Percentiles rank a stretch among this genome's conserved stretches.
phyloP scores from a whole-genome alignment of 805 yeast genomes.

The Metschnikowia koreensis region DNA sequence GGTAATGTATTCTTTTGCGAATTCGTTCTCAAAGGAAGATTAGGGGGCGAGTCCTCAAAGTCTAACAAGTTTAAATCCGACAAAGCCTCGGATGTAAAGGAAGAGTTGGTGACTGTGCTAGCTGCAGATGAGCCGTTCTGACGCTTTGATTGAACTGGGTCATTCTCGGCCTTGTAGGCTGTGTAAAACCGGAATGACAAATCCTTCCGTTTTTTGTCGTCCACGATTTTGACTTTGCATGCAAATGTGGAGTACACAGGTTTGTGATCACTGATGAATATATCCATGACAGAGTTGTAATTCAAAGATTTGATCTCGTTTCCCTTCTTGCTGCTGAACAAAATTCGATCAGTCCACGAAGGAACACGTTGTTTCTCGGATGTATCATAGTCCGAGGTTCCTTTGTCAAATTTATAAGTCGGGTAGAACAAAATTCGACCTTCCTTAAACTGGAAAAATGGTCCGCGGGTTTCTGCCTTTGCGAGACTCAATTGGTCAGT shows the following conservation, averaged over 20 bases:
- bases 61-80: conserved; percentile 39
- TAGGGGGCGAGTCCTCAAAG: conserved; percentile 24
- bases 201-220: conserved; percentile 36
- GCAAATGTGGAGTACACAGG: conserved; percentile 85
- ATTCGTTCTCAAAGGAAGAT: conserved; percentile 22
- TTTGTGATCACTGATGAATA: conserved; percentile 80
- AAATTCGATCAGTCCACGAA: conserved; percentile 92
- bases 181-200: conserved; percentile 30
- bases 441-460: conserved; percentile 76
- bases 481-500: conserved; percentile 79
- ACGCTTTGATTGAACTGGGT: conserved; percentile 11
- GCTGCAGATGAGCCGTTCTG: conserved; percentile 11
- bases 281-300: conserved; percentile 61
- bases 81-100: conserved; percentile 29
- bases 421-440: conserved; percentile 76
- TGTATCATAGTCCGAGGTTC: conserved; percentile 76
- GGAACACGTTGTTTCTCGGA: conserved; percentile 93
- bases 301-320: conserved; percentile 52
- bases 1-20: conserved; percentile 17
- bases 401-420: conserved; percentile 89
- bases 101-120: conserved; percentile 5
- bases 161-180: conserved; percentile 30
- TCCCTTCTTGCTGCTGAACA: conserved; percentile 54
- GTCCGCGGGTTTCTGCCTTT: conserved; percentile 53
- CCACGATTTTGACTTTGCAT: conserved; percentile 64